phyloP scores from a whole-genome alignment of 2,329 filamentous ascomycete species.

The Sordariomycetes sp. region DNA sequence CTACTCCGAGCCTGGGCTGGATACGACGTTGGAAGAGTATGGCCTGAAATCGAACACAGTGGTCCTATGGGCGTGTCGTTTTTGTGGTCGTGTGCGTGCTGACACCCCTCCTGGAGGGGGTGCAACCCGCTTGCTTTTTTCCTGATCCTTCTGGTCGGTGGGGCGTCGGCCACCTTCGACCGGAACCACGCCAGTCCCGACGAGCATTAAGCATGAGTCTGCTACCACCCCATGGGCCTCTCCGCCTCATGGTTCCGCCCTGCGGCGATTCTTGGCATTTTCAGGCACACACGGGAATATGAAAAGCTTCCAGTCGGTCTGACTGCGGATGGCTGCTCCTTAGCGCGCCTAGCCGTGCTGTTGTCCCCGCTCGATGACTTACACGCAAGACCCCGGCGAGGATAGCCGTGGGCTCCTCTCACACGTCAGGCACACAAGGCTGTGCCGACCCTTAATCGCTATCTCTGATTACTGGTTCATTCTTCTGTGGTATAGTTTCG shows the following conservation, averaged over 20 bases:
- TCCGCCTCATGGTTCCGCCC: not conserved
- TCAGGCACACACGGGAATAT: not conserved
- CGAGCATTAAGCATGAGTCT: conserved; percentile 1
- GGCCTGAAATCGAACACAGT: not conserved
- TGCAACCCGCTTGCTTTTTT: not conserved
- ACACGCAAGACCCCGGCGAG: not conserved
- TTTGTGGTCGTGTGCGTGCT: not conserved
- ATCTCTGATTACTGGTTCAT: not conserved
- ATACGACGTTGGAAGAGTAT: not conserved
- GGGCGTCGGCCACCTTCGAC: not conserved
- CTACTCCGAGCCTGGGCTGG: not conserved
- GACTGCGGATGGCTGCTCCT: conserved; percentile 1
- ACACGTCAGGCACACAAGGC: not conserved
- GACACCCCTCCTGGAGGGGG: not conserved
- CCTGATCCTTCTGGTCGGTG: not conserved
- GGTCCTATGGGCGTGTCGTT: not conserved
- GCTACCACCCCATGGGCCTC: conserved; percentile 1
- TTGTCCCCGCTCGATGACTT: conserved; percentile 1
- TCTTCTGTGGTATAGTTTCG: not conserved
- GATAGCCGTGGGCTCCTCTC: not conserved
- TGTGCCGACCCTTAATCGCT: not conserved
- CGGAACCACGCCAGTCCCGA: not conserved
- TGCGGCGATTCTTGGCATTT: not conserved
- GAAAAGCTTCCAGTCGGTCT: conserved; percentile 1
- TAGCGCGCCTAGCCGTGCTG: not conserved